phyloP scores from a whole-genome alignment of 345 rosid genomes.

The Gossypium arboreum region DNA sequence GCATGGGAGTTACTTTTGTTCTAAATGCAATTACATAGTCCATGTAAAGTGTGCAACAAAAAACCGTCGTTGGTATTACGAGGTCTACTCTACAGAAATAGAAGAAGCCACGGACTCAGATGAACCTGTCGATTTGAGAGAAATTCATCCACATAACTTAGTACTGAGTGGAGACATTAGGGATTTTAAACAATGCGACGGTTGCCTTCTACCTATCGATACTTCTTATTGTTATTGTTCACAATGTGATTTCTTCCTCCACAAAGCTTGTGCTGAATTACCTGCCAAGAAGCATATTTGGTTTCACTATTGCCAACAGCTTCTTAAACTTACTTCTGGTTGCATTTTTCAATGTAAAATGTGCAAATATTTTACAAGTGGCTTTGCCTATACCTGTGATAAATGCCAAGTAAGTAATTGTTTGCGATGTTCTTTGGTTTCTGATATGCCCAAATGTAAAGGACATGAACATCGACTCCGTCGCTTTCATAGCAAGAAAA shows the following conservation, averaged over 20 bases:
- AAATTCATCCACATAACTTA: slow-evolving; percentile 7
- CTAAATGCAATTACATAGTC: slow-evolving; percentile 13
- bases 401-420: too few relatives aligned
- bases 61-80: background rate
- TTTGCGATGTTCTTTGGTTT: too few relatives aligned
- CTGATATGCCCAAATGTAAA: too few relatives aligned
- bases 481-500: accelerated
- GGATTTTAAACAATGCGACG: slow-evolving; percentile 12
- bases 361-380: too few relatives aligned
- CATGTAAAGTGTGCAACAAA: slow-evolving; percentile 23
- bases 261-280: slow-evolving; percentile 21
- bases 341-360: background rate
- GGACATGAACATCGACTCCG: too few relatives aligned
- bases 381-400: too few relatives aligned
- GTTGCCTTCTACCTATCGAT: slow-evolving; percentile 15
- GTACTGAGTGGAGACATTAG: background rate
- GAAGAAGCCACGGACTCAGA: background rate
- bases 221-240: slow-evolving; percentile 16
- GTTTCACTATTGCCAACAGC: background rate
- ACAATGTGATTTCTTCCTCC: slow-evolving; percentile 25
- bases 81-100: background rate
- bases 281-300: slow-evolving; percentile 1
- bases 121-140: too few relatives aligned
- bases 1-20: slow-evolving; percentile 6
- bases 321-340: background rate